Evolutionary conservation across 2,329 filamentous ascomycete species (phyloP), one percentile per base, ranked within the genome.

Genomic region (Cordyceps cateniannulata): DNA sequence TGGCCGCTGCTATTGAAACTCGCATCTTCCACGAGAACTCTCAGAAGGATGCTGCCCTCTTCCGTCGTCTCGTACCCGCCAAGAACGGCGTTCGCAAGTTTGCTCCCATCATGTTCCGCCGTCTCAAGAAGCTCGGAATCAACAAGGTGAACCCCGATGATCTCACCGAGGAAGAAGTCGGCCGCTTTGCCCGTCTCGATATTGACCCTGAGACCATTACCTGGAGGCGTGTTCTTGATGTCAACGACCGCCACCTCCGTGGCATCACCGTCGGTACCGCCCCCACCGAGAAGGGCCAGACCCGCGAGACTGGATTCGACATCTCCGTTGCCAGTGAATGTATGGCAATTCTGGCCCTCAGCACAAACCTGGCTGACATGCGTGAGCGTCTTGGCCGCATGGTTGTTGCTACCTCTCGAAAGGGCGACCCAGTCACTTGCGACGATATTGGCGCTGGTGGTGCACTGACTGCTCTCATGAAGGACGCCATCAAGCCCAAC

Each of bases 11-110:
- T 40, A 96, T 99, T 64, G 95, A 99, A 72, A 98, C 95, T 1
- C 88, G 95, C 68, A 98, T 99, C 78, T 99, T 97, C 82, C 95
- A 99, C 73, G 95, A 99, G 77, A 89, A 89, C 70, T 96, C 93
- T 0, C 93, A 98, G 69, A 96, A 95, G 73, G 91, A 98, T 69
- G 90, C 84, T 1, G 81, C 93, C 24, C 82, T 99, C 1, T 99
- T 91, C 79, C 89, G 85, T 73, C 88, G 95, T 63, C 81, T 99
- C 48, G 91, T 97, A 2, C 93, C 95, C 5, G 81, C 80, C 29
- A 97, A 96, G 84, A 93, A 96, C 72, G 93, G 93, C 69, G 90
- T 90, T 80, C 85, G 93, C 55, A 83, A 87, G 63, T 98, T 99
- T 73, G 83, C 87, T 16, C 91, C 92, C 5, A 83, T 96, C 75